These are phyloP conservation scores for Lablab purpureus DNA, from an alignment of 306 rosid genomes.

Conservation along the genomic window DNA sequence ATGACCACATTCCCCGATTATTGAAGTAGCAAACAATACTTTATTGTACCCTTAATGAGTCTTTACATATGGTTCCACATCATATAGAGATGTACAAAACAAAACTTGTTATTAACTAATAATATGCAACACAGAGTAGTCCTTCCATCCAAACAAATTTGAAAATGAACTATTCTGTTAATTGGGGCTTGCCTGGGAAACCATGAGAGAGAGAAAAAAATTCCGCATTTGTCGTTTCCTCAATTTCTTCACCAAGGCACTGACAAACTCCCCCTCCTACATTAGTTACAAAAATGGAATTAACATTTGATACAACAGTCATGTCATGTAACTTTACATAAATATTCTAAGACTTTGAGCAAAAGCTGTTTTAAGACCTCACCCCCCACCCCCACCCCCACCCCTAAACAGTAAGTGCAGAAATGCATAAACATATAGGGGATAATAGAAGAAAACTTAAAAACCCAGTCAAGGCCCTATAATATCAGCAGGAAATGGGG, in stretches of 20 bases:
- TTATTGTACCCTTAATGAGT: background rate
- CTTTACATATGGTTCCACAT: background rate
- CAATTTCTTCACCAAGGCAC: conserved; percentile 72
- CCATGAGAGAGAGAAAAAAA: conserved; percentile 88
- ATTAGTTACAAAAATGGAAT: conserved; percentile 46
- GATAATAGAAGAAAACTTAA: conserved; percentile 18
- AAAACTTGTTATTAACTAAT: background rate
- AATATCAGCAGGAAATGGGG: conserved; percentile 22
- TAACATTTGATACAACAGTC: conserved; percentile 29
- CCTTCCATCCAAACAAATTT: background rate
- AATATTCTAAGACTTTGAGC: conserved; percentile 13
- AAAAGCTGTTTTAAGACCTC: conserved; percentile 1
- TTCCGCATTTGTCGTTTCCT: conserved; percentile 93
- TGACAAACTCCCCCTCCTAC: conserved; percentile 89
- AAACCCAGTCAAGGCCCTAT: background rate
- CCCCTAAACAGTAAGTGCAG: conserved; percentile 17
- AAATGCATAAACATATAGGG: background rate
- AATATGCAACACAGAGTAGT: background rate
- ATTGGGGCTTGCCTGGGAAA: conserved; percentile 77
- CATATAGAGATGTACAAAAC: background rate
- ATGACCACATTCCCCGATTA: background rate
- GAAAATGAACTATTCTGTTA: conserved; percentile 1
- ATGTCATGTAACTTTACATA: conserved; percentile 18
- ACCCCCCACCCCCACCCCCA: too few relatives aligned
- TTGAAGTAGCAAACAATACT: background rate